Evolutionary conservation across 257 asterid species (phyloP).

Genomic region (Nicotiana sylvestris): DNA sequence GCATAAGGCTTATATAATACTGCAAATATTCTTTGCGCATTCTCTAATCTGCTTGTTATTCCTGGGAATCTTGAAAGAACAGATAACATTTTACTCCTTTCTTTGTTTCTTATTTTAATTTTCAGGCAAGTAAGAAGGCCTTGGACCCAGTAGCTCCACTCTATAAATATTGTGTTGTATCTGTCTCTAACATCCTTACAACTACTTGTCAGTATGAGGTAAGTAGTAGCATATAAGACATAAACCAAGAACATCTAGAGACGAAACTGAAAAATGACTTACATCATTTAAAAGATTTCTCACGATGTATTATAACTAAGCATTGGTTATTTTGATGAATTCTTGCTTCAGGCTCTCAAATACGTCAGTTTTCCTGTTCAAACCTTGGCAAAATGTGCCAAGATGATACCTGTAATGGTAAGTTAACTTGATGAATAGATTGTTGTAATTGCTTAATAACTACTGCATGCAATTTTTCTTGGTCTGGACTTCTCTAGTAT

Average conservation of each 20-base stretch:
- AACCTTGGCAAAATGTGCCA: constrained; percentile 97
- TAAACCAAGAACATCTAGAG: background rate
- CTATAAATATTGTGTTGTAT: constrained; percentile 70
- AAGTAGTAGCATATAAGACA: background rate
- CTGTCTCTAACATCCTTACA: constrained; percentile 89
- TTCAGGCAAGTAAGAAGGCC: constrained; percentile 71
- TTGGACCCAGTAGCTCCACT: constrained; percentile 97
- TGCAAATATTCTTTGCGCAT: background rate
- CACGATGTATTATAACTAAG: background rate
- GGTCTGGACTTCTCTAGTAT: background rate
- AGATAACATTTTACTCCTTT: background rate
- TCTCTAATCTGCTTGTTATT: background rate
- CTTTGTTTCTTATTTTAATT: background rate
- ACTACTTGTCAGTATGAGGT: constrained; percentile 99
- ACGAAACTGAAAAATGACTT: background rate
- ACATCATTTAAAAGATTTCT: background rate
- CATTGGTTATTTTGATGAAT: constrained; percentile 8
- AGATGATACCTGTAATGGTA: constrained; percentile 99
- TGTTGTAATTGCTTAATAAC: background rate
- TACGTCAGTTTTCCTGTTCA: constrained; percentile 97
- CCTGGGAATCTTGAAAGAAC: constrained; percentile 9
- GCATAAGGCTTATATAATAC: background rate
- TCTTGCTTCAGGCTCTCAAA: constrained; percentile 84
- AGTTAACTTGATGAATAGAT: constrained; percentile 28
- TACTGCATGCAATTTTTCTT: constrained; percentile 1